These are phyloP conservation scores for Xylariaceae sp. DNA, from an alignment of 2,329 filamentous ascomycete genomes.

Conservation along the genomic window DNA sequence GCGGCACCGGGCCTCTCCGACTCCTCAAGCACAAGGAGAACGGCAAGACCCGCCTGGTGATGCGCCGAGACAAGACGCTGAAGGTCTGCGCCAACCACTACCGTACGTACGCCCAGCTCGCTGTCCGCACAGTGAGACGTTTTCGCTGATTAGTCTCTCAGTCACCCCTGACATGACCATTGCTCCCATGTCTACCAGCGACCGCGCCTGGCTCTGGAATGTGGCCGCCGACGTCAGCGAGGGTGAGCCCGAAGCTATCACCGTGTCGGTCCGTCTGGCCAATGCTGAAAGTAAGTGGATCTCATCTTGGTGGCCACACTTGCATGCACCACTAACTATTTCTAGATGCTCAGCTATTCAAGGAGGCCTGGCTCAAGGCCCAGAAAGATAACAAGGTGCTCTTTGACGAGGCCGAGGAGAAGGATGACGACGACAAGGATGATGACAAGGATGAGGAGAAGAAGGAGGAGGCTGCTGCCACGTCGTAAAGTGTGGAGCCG, in stretches of 20 bases:
- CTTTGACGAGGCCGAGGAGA: conserved; percentile 45
- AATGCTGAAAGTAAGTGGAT: conserved; percentile 82
- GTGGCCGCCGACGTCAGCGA: conserved; percentile 95
- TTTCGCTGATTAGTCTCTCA: conserved; percentile 28
- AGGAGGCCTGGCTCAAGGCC: conserved; percentile 94
- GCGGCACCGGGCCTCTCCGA: conserved; percentile 91
- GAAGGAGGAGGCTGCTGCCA: conserved; percentile 15
- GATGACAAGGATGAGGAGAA: conserved; percentile 21
- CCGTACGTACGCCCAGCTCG: conserved; percentile 50
- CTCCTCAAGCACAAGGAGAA: conserved; percentile 99
- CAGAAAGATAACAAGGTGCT: conserved; percentile 92
- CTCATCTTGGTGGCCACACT: not conserved
- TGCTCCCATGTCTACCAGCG: conserved; percentile 92
- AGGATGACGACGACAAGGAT: conserved; percentile 23
- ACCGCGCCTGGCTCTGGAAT: conserved; percentile 99
- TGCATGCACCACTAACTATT: conserved; percentile 18
- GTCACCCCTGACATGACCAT: conserved; percentile 99
- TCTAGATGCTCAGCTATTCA: conserved; percentile 90
- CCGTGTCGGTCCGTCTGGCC: conserved; percentile 92
- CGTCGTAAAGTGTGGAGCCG: not conserved
- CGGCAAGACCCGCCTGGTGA: conserved; percentile 92
- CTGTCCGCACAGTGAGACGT: not conserved
- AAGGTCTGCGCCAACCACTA: conserved; percentile 99
- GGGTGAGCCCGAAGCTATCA: conserved; percentile 93
- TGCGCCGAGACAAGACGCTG: conserved; percentile 98